Evolutionary conservation across 768 basidiomycete species (phyloP).

Genomic region (Tricholoma furcatifolium): DNA sequence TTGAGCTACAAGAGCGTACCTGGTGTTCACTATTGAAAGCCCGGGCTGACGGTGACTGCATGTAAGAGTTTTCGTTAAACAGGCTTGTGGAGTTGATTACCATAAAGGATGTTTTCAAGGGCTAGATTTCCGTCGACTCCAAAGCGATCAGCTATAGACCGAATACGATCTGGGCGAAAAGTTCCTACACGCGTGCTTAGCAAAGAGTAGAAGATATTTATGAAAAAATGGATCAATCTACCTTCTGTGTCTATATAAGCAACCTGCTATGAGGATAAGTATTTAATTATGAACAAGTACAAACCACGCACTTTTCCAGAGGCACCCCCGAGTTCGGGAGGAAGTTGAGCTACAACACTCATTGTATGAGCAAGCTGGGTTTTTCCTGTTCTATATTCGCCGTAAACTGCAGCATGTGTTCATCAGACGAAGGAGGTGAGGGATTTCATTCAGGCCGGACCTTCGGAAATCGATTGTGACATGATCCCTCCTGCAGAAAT

Average conservation of each 20-base stretch:
- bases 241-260: constrained; percentile 92
- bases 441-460: constrained; percentile 27
- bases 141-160: constrained; percentile 88
- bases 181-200: constrained; percentile 53
- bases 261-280: constrained; percentile 44
- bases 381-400: constrained; percentile 95
- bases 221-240: constrained; percentile 10
- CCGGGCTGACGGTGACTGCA: constrained; percentile 51
- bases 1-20: constrained; percentile 33
- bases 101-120: constrained; percentile 90
- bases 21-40: constrained; percentile 94
- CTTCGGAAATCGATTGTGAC: constrained; percentile 95
- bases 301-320: constrained; percentile 66
- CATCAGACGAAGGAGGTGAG: background rate
- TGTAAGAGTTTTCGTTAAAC: background rate
- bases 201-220: background rate
- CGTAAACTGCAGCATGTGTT: constrained; percentile 56
- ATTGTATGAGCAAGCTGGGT: constrained; percentile 96
- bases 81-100: constrained; percentile 33
- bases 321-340: constrained; percentile 86
- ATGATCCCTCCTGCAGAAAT: constrained; percentile 68
- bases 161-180: constrained; percentile 92
- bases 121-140: constrained; percentile 89
- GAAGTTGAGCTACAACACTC: constrained; percentile 88
- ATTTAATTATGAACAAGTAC: background rate